Evolutionary conservation across 2,329 filamentous ascomycete genomes (phyloP).

Genomic region (Diaporthe vaccinii): DNA sequence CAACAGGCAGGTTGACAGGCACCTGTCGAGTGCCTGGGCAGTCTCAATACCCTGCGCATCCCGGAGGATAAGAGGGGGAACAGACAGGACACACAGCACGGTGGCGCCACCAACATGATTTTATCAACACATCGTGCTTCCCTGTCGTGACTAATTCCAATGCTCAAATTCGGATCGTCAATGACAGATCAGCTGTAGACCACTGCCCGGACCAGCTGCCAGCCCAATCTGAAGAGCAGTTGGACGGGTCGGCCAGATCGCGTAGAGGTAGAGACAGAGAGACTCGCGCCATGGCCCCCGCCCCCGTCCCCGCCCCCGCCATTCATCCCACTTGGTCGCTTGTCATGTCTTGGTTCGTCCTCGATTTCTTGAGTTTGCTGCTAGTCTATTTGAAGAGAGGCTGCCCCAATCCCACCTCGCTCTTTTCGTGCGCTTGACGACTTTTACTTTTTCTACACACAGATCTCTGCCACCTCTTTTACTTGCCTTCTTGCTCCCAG

Average conservation of each 20-base stretch:
- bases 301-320: conserved; percentile 26
- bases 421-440: not conserved
- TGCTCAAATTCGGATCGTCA: conserved; percentile 25
- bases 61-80: not conserved
- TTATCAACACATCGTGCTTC: not conserved
- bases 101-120: conserved; percentile 1
- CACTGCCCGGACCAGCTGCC: not conserved
- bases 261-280: not conserved
- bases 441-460: not conserved
- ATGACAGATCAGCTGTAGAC: conserved; percentile 22
- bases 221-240: not conserved
- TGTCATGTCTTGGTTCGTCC: conserved; percentile 10
- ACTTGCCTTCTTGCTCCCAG: not conserved
- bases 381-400: conserved; percentile 18
- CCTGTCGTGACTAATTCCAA: conserved; percentile 2
- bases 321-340: conserved; percentile 25
- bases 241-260: not conserved
- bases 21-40: not conserved
- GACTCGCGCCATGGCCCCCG: conserved; percentile 11
- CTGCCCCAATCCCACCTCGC: not conserved
- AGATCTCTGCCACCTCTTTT: not conserved
- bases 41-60: not conserved
- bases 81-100: not conserved
- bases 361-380: not conserved
- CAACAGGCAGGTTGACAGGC: not conserved